Percentiles rank a stretch among this genome's conserved stretches.
Evolutionary conservation across 2,329 filamentous ascomycete genomes (phyloP).

Genomic region (Alternaria angustiovoidea): DNA sequence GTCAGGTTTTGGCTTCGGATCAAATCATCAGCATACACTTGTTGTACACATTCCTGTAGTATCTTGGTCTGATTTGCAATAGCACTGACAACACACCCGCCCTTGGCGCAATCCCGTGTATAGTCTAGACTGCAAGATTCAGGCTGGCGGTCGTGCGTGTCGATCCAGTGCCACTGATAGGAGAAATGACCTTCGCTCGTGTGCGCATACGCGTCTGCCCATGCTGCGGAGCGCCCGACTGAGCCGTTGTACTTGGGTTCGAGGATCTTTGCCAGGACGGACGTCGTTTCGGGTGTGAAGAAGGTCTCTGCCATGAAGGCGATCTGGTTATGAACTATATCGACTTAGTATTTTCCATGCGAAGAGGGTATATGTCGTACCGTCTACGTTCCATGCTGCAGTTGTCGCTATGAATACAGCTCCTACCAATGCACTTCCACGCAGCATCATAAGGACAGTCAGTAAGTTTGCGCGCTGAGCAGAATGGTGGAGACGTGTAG

Average conservation of each 20-base stretch:
- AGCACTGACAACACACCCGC: constrained; percentile 53
- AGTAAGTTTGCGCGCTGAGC: background rate
- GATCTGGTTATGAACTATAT: constrained; percentile 52
- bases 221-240: constrained; percentile 51
- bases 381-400: constrained; percentile 46
- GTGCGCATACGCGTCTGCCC: constrained; percentile 52
- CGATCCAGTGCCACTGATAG: constrained; percentile 55
- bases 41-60: constrained; percentile 45
- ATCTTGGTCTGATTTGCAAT: constrained; percentile 54
- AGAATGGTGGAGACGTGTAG: background rate
- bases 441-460: background rate
- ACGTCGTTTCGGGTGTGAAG: constrained; percentile 42
- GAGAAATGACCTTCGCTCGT: constrained; percentile 51
- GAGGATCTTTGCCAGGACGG: constrained; percentile 46
- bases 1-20: constrained; percentile 44
- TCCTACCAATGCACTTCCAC: constrained; percentile 1
- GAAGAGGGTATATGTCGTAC: constrained; percentile 2
- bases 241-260: constrained; percentile 52
- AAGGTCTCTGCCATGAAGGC: constrained; percentile 52
- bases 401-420: constrained; percentile 24
- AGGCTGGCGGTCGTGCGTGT: constrained; percentile 47
- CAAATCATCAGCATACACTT: constrained; percentile 35
- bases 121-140: constrained; percentile 48
- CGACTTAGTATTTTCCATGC: constrained; percentile 11
- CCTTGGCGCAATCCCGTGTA: constrained; percentile 47